A percentile compares a stretch with the other conserved stretches of the same genome.
phyloP scores from a whole-genome alignment of 2,329 filamentous ascomycete genomes.

The Fragosphaeria purpurea region DNA sequence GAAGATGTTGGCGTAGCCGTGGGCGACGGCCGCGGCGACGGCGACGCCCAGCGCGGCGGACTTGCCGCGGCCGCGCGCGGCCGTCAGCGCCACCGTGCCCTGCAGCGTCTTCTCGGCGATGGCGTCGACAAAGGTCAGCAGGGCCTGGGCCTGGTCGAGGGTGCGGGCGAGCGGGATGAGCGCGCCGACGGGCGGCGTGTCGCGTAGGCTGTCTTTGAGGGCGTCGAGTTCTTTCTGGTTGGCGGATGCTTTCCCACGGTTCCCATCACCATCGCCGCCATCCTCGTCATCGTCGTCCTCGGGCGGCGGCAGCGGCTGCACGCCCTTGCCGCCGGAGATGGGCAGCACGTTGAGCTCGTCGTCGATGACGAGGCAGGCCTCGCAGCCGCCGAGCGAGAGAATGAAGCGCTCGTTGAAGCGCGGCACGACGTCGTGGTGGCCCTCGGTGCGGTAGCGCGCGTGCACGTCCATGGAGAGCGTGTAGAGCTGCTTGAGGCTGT shows the following conservation, averaged over 20 bases:
- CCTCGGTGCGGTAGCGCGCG: slow-evolving; percentile 90
- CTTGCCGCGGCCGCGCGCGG: slow-evolving; percentile 89
- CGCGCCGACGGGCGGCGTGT: slow-evolving; percentile 77
- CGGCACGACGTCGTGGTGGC: slow-evolving; percentile 87
- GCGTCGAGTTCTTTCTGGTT: slow-evolving; percentile 69
- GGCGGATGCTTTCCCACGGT: slow-evolving; percentile 36
- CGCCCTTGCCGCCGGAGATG: slow-evolving; percentile 88
- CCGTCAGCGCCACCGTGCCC: slow-evolving; percentile 88
- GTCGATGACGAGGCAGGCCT: slow-evolving; percentile 89
- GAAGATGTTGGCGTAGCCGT: slow-evolving; percentile 98
- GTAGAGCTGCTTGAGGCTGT: slow-evolving; percentile 91
- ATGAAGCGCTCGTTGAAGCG: slow-evolving; percentile 98
- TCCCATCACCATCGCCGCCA: slow-evolving; percentile 35
- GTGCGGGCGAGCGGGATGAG: slow-evolving; percentile 80
- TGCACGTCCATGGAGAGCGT: slow-evolving; percentile 97
- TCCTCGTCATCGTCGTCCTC: slow-evolving; percentile 59
- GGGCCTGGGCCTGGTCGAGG: slow-evolving; percentile 88
- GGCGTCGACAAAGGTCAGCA: slow-evolving; percentile 93
- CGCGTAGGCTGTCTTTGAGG: slow-evolving; percentile 79
- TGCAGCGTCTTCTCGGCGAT: slow-evolving; percentile 92
- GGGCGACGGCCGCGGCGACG: slow-evolving; percentile 84
- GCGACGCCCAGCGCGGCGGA: slow-evolving; percentile 92
- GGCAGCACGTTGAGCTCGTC: slow-evolving; percentile 96
- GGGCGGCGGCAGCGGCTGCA: slow-evolving; percentile 69
- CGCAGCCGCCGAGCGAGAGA: slow-evolving; percentile 86